A percentile compares a stretch with the other conserved stretches of the same genome.
phyloP scores from a whole-genome alignment of 73 alveolate genomes.

The Vitrella brassicaformis region DNA sequence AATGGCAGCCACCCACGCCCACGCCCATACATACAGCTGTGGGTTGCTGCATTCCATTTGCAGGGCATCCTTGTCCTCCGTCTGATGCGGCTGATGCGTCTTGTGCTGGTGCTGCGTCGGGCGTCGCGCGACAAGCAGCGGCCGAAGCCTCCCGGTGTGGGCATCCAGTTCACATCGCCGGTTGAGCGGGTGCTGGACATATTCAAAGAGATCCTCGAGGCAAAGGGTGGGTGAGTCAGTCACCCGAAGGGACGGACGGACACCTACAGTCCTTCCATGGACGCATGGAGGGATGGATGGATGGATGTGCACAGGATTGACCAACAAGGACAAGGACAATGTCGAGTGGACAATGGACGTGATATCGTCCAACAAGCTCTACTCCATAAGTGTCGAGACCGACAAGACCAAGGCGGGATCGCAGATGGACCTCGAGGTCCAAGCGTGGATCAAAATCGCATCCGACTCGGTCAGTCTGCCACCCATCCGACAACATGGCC shows the following conservation, averaged over 20 bases:
- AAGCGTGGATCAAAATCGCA: background rate
- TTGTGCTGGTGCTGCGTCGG: slow-evolving; percentile 39
- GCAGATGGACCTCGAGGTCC: background rate
- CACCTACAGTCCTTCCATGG: background rate
- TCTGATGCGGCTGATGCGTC: slow-evolving; percentile 36
- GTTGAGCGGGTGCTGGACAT: slow-evolving; percentile 50
- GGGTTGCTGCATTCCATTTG: too few relatives aligned
- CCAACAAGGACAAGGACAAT: background rate
- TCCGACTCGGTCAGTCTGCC: background rate
- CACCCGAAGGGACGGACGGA: background rate
- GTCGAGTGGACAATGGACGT: background rate
- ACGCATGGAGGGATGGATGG: background rate
- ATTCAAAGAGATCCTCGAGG: slow-evolving; percentile 9
- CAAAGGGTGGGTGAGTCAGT: background rate
- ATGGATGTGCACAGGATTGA: background rate
- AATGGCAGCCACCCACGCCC: too few relatives aligned
- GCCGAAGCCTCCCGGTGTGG: slow-evolving; percentile 34
- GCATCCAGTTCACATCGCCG: slow-evolving; percentile 39
- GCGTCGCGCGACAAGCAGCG: slow-evolving; percentile 45
- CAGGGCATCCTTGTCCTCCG: slow-evolving; percentile 29
- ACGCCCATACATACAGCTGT: too few relatives aligned
- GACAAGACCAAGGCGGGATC: background rate
- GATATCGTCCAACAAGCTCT: background rate
- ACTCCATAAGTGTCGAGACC: background rate
- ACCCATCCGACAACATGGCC: too few relatives aligned